A percentile compares a stretch with the other conserved stretches of the same genome.
Evolutionary conservation across 2,329 filamentous ascomycete genomes (phyloP).

Genomic region (Tolypocladium pustulatum): DNA sequence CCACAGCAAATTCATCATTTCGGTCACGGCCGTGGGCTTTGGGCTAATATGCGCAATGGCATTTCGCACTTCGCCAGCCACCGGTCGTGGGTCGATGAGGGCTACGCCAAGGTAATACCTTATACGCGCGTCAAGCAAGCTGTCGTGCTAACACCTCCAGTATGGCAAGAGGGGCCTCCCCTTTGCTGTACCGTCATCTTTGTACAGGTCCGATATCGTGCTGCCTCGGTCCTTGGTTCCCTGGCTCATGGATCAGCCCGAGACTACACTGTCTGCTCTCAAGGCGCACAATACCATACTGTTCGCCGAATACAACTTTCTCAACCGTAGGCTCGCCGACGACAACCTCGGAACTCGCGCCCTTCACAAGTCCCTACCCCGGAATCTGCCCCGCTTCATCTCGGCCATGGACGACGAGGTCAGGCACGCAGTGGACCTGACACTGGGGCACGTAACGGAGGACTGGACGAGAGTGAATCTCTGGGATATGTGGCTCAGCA

Average conservation of each 20-base stretch:
- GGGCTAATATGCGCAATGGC: conserved; percentile 28
- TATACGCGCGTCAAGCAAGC: not conserved
- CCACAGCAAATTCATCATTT: conserved; percentile 28
- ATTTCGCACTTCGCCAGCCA: conserved; percentile 26
- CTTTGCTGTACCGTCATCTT: conserved; percentile 30
- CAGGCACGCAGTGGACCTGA: conserved; percentile 20
- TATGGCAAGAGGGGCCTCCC: conserved; percentile 29
- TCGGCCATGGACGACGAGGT: conserved; percentile 31
- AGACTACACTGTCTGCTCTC: conserved; percentile 27
- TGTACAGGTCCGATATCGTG: conserved; percentile 31
- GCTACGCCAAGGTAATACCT: conserved; percentile 26
- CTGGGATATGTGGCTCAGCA: conserved; percentile 31
- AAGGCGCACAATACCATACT: conserved; percentile 29
- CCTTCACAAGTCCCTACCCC: conserved; percentile 32
- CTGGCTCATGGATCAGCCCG: conserved; percentile 38
- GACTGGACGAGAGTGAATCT: conserved; percentile 29
- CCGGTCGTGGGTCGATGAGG: conserved; percentile 28
- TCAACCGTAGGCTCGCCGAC: conserved; percentile 21
- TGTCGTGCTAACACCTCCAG: conserved; percentile 9
- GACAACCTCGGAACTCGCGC: conserved; percentile 29
- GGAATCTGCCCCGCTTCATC: conserved; percentile 26
- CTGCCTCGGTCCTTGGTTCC: conserved; percentile 30
- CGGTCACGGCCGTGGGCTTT: conserved; percentile 23
- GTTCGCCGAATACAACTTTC: conserved; percentile 30
- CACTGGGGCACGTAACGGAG: conserved; percentile 21